phyloP scores from a whole-genome alignment of 495 filamentous ascomycete genomes.

The Annulohypoxylon bovei region DNA sequence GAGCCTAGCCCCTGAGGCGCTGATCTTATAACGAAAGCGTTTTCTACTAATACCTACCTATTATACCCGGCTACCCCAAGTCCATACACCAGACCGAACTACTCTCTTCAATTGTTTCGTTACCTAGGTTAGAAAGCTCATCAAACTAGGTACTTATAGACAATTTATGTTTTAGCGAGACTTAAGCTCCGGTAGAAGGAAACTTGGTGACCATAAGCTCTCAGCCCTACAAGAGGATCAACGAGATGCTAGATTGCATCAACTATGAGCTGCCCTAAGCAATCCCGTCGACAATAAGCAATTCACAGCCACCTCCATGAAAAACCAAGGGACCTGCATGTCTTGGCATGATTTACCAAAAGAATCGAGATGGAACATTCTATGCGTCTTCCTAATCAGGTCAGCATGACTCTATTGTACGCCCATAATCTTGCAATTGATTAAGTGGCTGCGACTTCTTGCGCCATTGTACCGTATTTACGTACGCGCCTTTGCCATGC shows the following conservation, averaged over 20 bases:
- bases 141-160: neutral
- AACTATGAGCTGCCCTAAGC: constrained; percentile 2
- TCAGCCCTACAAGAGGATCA: constrained; percentile 34
- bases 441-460: neutral
- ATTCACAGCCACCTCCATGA: constrained; percentile 39
- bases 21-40: neutral
- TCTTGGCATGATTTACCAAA: constrained; percentile 30
- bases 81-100: neutral
- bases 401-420: constrained; percentile 15
- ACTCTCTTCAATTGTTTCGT: neutral
- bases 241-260: constrained; percentile 8
- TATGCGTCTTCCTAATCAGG: constrained; percentile 28
- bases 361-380: constrained; percentile 24
- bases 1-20: neutral
- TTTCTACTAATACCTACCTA: neutral
- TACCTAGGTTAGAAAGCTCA: neutral
- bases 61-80: neutral
- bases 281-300: constrained; percentile 19
- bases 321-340: constrained; percentile 23
- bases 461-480: constrained; percentile 7
- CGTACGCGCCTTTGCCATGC: constrained; percentile 8
- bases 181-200: neutral
- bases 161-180: neutral
- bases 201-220: neutral
- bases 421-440: neutral